Conservation (phyloP, 1,139 yeast species). For the Geotrichum phurueaensis region DNA sequence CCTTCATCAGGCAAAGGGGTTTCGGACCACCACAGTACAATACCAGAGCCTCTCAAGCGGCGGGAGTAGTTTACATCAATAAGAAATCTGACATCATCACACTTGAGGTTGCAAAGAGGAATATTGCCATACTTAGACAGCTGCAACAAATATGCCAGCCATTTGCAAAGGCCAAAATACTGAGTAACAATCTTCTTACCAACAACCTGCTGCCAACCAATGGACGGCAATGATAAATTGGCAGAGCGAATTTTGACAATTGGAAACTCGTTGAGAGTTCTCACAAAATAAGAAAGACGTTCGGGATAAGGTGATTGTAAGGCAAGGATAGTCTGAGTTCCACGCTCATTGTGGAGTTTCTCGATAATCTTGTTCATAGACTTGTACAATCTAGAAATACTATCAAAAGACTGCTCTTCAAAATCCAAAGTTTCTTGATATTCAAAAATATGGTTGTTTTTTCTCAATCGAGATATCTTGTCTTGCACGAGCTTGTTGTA, state of each 20-base stretch:
- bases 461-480: constrained; percentile 45
- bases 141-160: constrained; percentile 63
- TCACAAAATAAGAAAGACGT: constrained; percentile 29
- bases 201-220: constrained; percentile 82
- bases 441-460: constrained; percentile 28
- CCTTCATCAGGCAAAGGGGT: constrained; percentile 81
- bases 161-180: constrained; percentile 64
- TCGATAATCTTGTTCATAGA: constrained; percentile 41
- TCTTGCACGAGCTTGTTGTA: constrained; percentile 49
- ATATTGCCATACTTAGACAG: constrained; percentile 69
- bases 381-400: constrained; percentile 26
- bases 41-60: constrained; percentile 54
- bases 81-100: constrained; percentile 68
- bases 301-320: constrained; percentile 65
- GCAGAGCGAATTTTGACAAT: constrained; percentile 43
- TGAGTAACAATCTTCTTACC: constrained; percentile 64
- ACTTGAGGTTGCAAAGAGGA: constrained; percentile 78
- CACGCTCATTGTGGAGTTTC: constrained; percentile 60
- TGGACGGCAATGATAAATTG: constrained; percentile 59
- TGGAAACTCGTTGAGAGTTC: constrained; percentile 51
- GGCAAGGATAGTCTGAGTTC: constrained; percentile 59
- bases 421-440: constrained; percentile 26
- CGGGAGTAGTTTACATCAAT: constrained; percentile 88
- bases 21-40: constrained; percentile 92
- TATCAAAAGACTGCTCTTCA: constrained; percentile 18